Conservation (phyloP, 164 flowering plant genomes). For the Vitis rupestris region DNA sequence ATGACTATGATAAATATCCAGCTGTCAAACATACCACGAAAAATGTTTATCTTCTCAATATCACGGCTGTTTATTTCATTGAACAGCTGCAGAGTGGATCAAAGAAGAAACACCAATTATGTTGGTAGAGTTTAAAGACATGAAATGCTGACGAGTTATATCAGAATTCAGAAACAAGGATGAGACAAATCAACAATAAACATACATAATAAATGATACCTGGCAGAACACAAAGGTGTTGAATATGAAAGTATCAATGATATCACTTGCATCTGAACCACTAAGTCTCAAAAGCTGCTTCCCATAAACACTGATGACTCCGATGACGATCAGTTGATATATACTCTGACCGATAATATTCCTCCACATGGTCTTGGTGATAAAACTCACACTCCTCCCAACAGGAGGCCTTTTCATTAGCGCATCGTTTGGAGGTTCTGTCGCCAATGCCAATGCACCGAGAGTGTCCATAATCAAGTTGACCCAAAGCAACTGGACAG, state of each 20-base stretch:
- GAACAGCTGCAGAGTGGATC: slow-evolving; percentile 48
- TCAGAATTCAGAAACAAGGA: neutral
- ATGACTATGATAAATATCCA: slow-evolving; percentile 63
- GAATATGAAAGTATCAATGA: slow-evolving; percentile 72
- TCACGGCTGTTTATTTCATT: slow-evolving; percentile 90
- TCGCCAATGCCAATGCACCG: slow-evolving; percentile 84
- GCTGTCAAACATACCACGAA: slow-evolving; percentile 64
- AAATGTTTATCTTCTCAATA: slow-evolving; percentile 75
- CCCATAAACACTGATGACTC: slow-evolving; percentile 54
- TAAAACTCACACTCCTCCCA: slow-evolving; percentile 46
- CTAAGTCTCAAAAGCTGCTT: slow-evolving; percentile 48
- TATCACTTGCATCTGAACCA: slow-evolving; percentile 42
- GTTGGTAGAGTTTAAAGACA: too few relatives aligned
- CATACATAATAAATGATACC: slow-evolving; percentile 30
- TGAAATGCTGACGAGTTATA: too few relatives aligned
- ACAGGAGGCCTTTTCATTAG: slow-evolving; percentile 70
- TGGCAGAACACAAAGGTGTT: slow-evolving; percentile 80
- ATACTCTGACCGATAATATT: slow-evolving; percentile 80
- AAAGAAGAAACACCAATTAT: neutral
- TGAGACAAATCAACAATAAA: neutral
- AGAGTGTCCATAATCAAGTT: slow-evolving; percentile 93
- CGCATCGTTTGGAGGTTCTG: slow-evolving; percentile 77
- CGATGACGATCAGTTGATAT: slow-evolving; percentile 62
- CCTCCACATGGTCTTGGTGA: slow-evolving; percentile 78
- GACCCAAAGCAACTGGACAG: slow-evolving; percentile 88